Conservation (phyloP, 257 asterid genomes). For the Nemophila menziesii region DNA sequence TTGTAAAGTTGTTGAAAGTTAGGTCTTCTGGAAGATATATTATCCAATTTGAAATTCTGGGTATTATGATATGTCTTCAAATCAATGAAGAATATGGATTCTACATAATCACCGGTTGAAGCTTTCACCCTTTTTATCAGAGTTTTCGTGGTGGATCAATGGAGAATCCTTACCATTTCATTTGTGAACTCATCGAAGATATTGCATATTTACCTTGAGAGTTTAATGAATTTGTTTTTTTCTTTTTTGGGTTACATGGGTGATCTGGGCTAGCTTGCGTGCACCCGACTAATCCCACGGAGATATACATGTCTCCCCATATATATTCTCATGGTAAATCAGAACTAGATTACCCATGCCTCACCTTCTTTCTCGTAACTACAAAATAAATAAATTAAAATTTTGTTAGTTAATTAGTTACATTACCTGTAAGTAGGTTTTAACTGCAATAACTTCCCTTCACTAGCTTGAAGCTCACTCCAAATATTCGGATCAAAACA, state of each 20-base stretch:
- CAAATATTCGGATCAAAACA: constrained; percentile 73
- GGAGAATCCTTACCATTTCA: constrained; percentile 61
- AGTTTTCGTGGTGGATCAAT: constrained; percentile 40
- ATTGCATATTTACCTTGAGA: constrained; percentile 70
- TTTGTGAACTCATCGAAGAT: constrained; percentile 69
- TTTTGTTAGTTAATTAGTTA: too few relatives aligned
- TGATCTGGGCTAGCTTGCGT: too few relatives aligned
- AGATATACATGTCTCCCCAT: too few relatives aligned
- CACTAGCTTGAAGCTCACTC: constrained; percentile 46
- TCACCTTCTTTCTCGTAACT: constrained; percentile 71
- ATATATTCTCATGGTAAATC: too few relatives aligned
- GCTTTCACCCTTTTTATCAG: background rate
- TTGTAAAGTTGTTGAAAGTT: constrained; percentile 1
- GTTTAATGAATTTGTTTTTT: constrained; percentile 39
- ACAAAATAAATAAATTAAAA: constrained; percentile 21
- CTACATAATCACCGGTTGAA: constrained; percentile 8
- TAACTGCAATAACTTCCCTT: constrained; percentile 61
- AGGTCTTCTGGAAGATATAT: constrained; percentile 15
- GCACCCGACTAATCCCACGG: too few relatives aligned
- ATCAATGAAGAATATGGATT: constrained; percentile 5
- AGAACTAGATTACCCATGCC: too few relatives aligned
- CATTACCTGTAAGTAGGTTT: constrained; percentile 91
- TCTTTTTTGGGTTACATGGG: constrained; percentile 60
- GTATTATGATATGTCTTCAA: constrained; percentile 6
- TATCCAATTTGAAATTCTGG: constrained; percentile 13